Evolutionary conservation across 768 basidiomycete species (phyloP), one percentile per base, ranked within the genome.

Genomic region (Trametes coccinea): DNA sequence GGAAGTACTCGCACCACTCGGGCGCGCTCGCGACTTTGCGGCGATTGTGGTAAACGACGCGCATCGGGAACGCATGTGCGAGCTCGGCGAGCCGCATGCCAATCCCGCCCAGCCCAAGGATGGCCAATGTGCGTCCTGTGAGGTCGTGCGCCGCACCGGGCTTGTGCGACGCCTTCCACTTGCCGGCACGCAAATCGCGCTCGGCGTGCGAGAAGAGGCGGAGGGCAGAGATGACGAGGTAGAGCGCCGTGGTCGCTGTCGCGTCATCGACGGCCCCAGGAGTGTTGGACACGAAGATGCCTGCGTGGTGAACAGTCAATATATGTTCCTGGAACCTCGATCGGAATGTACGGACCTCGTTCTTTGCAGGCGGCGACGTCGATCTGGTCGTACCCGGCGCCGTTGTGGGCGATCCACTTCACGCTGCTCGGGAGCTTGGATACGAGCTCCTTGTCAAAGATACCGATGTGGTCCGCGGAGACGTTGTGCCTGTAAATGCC

Each of bases 351-450:
- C 73, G 27, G 63, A 89, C 92, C 90, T 73, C 81, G 82, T 9
- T 80, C 83, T 69, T 84, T 90, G 73, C 88, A 89, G 4, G 88
- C 88, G 6, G 75, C 73, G 14, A 94, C 84, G 69, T 95, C 89
- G 65, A 96, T 88, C 62, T 88, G 86, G 71, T 97, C 93, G 71
- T 97, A 97, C 0, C 95, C 93, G 0, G 95, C 93, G 10, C 94
- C 95, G 59, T 95, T 95, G 73, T 94, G 93, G 1, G 88, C 91
- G 70, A 96, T 92, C 88, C 90, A 94, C 69, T 87, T 87, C 63
- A 95, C 81, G 50, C 61, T 58, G 17, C 78, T 80, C 0, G 92
- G 87, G 9, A 97, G 78, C 0, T 81, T 84, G 51, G 79, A 74
- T 65, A 97, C 80, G 65, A 96, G 79, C 63, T 89, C 89, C 72